phyloP scores from a whole-genome alignment of 202 grass and related monocot species.

The Panicum virgatum region DNA sequence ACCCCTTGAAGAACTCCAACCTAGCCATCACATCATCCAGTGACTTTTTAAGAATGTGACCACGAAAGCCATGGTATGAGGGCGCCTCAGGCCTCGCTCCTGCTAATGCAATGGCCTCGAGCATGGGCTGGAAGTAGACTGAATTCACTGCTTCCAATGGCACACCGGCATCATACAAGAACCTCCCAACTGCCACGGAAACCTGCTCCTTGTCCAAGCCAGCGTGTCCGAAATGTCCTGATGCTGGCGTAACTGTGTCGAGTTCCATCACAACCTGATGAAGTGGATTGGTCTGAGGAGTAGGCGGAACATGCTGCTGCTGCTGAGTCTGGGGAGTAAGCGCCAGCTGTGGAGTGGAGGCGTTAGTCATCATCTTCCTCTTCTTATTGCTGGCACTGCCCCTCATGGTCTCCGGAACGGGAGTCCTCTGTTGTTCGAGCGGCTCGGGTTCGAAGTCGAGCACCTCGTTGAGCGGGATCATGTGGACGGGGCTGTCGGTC shows the following conservation, averaged over 20 bases:
- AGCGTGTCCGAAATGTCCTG: not conserved
- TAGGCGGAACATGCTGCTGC: not conserved
- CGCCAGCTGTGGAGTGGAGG: slow-evolving; percentile 21
- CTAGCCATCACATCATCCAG: slow-evolving; percentile 60
- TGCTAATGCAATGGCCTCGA: slow-evolving; percentile 55
- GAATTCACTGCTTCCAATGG: slow-evolving; percentile 82
- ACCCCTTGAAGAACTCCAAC: slow-evolving; percentile 52
- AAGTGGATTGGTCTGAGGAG: slow-evolving; percentile 11
- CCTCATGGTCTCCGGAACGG: slow-evolving; percentile 25
- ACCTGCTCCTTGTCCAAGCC: slow-evolving; percentile 59
- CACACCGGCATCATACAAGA: slow-evolving; percentile 70
- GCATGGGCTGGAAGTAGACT: slow-evolving; percentile 73
- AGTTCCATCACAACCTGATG: slow-evolving; percentile 26
- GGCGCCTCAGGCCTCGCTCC: slow-evolving; percentile 49
- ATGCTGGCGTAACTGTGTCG: not conserved
- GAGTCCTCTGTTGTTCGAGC: slow-evolving; percentile 34
- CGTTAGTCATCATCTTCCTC: slow-evolving; percentile 23
- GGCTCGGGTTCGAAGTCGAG: slow-evolving; percentile 39
- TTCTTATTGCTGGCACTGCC: slow-evolving; percentile 45
- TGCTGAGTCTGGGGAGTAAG: not conserved
- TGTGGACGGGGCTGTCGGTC: slow-evolving; percentile 40
- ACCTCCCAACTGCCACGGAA: slow-evolving; percentile 66
- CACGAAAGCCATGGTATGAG: slow-evolving; percentile 72
- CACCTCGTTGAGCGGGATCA: slow-evolving; percentile 58
- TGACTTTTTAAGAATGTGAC: slow-evolving; percentile 67